Percentiles rank a stretch among this genome's conserved stretches.
Evolutionary conservation across 768 basidiomycete genomes (phyloP).

Genomic region (Roridomyces roridus): DNA sequence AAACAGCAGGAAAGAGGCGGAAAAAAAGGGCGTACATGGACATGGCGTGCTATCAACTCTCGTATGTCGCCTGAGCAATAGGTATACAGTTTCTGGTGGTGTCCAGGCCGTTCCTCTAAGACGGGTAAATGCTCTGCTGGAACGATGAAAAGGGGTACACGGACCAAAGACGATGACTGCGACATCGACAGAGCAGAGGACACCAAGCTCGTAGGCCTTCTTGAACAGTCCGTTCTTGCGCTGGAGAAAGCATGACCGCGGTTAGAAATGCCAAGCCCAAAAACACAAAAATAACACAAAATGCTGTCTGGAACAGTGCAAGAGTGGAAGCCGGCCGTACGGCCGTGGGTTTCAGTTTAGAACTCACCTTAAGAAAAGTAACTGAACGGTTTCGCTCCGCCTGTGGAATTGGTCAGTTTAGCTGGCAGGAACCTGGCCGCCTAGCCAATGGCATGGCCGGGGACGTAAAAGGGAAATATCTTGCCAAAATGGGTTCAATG

Average conservation of each 20-base stretch:
- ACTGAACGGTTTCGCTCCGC: slow-evolving; percentile 79
- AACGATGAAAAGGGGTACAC: slow-evolving; percentile 12
- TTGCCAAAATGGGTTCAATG: slow-evolving; percentile 71
- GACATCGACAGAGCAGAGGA: slow-evolving; percentile 87
- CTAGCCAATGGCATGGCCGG: too few species aligned
- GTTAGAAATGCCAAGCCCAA: slow-evolving; percentile 49
- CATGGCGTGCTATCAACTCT: slow-evolving; percentile 72
- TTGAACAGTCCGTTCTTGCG: slow-evolving; percentile 92
- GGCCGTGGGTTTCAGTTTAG: too few species aligned
- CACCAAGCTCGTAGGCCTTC: slow-evolving; percentile 91
- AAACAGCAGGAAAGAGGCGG: not conserved
- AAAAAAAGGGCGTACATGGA: slow-evolving; percentile 39
- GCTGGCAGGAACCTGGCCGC: too few species aligned
- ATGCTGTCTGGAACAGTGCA: slow-evolving; percentile 13
- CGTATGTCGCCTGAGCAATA: slow-evolving; percentile 78
- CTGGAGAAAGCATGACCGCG: slow-evolving; percentile 50
- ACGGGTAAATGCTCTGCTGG: slow-evolving; percentile 39
- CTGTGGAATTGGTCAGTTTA: too few species aligned
- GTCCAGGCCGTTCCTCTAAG: slow-evolving; percentile 79
- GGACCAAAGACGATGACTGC: slow-evolving; percentile 83
- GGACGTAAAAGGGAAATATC: slow-evolving; percentile 32
- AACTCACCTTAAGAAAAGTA: slow-evolving; percentile 82
- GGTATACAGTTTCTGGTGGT: slow-evolving; percentile 83
- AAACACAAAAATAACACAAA: slow-evolving; percentile 69
- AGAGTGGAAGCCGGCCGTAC: too few species aligned